These are phyloP conservation scores for Pestalotiopsis sp. DNA, from an alignment of 2,329 filamentous ascomycete species.

Conservation along the genomic window DNA sequence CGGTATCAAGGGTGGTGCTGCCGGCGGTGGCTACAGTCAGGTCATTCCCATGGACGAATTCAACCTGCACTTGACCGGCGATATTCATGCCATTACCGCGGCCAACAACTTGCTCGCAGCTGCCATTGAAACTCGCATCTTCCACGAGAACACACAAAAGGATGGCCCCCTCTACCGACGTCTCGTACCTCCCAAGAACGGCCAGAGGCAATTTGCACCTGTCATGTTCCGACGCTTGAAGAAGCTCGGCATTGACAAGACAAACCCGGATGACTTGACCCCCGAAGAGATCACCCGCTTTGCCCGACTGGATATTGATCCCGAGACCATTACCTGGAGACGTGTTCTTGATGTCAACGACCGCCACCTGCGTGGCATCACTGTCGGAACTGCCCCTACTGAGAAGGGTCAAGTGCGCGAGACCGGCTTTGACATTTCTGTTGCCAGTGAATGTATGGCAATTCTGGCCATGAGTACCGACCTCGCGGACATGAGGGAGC, in stretches of 20 bases:
- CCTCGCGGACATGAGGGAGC: conserved; percentile 86
- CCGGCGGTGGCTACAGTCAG: conserved; percentile 96
- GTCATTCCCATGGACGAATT: conserved; percentile 99
- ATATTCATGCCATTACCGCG: conserved; percentile 96
- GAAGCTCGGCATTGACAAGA: conserved; percentile 96
- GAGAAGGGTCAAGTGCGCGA: conserved; percentile 88
- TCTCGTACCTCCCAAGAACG: conserved; percentile 87
- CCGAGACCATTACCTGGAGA: conserved; percentile 95
- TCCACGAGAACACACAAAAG: conserved; percentile 95
- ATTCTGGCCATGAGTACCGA: conserved; percentile 92
- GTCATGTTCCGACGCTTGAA: conserved; percentile 92
- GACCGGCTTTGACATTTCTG: conserved; percentile 96
- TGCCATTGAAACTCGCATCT: conserved; percentile 96
- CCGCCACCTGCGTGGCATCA: conserved; percentile 86
- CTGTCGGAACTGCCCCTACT: conserved; percentile 83
- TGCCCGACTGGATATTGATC: conserved; percentile 94
- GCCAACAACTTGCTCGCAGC: conserved; percentile 97
- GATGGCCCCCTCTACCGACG: conserved; percentile 85
- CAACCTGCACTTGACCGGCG: conserved; percentile 95
- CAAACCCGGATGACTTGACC: conserved; percentile 86
- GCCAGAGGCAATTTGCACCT: conserved; percentile 81
- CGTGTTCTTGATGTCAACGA: conserved; percentile 97
- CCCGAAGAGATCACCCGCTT: conserved; percentile 87
- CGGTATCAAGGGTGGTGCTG: conserved; percentile 97
- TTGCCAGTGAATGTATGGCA: conserved; percentile 97